Conservation (phyloP, 768 basidiomycete genomes). For the Tubosaeta brunneosetosa region DNA sequence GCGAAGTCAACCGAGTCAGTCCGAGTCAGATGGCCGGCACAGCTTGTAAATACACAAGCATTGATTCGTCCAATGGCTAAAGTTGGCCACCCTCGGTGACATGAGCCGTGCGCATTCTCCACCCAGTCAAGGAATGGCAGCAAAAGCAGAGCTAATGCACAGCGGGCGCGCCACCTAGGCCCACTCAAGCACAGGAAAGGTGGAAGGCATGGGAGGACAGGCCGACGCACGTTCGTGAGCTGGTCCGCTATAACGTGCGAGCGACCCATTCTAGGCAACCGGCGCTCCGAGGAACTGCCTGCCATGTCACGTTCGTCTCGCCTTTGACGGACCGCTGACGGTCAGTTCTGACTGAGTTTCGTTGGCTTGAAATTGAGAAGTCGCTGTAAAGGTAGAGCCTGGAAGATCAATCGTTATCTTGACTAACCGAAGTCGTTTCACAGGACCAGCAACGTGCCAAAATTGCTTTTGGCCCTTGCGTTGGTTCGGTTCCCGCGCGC, state of each 20-base stretch:
- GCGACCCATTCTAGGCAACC: background rate
- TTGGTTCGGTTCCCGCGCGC: constrained; percentile 13
- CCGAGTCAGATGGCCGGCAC: background rate
- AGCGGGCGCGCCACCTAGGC: background rate
- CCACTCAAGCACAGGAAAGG: background rate
- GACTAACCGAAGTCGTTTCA: constrained; percentile 17
- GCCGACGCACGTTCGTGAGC: background rate
- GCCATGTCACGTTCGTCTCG: constrained; percentile 15
- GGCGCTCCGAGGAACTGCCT: background rate
- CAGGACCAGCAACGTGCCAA: constrained; percentile 24
- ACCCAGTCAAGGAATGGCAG: background rate
- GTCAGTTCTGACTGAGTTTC: background rate
- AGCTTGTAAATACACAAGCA: background rate
- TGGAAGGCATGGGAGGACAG: background rate
- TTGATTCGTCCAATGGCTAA: background rate
- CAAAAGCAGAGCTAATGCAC: background rate
- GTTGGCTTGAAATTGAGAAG: constrained; percentile 1
- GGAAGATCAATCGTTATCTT: constrained; percentile 22
- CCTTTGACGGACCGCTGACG: constrained; percentile 1
- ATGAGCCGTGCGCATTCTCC: background rate
- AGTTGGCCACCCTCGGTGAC: background rate
- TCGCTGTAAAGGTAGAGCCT: constrained; percentile 9
- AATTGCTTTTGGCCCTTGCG: constrained; percentile 2
- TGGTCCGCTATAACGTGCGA: background rate
- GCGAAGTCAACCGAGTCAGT: background rate